Percentiles rank a stretch among this genome's conserved stretches.
Conservation (phyloP, 176 grass and related monocot genomes). For the Oryza glumipatula region DNA sequence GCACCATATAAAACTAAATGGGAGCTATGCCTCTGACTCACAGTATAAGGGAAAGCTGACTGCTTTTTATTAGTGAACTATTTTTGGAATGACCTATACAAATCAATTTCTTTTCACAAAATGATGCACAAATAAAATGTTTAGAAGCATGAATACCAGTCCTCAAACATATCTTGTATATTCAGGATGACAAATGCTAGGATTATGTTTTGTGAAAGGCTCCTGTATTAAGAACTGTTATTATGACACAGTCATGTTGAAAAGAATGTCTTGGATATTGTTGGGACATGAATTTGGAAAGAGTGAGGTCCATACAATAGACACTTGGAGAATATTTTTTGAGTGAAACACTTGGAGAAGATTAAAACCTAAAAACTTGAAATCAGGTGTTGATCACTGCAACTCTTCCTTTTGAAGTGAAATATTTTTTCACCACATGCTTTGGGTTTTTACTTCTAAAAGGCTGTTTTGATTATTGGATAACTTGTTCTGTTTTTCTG, state of each 20-base stretch:
- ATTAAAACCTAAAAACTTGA: slow-evolving; percentile 51
- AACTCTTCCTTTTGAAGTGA: neutral
- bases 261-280: slow-evolving; percentile 54
- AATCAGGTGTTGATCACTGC: slow-evolving; percentile 40
- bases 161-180: neutral
- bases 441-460: slow-evolving; percentile 8
- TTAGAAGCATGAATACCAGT: neutral
- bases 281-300: slow-evolving; percentile 39
- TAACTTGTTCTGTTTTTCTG: neutral
- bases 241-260: slow-evolving; percentile 52
- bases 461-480: slow-evolving; percentile 10
- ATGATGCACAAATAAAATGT: neutral
- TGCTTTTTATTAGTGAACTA: slow-evolving; percentile 12
- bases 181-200: neutral
- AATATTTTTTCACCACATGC: neutral
- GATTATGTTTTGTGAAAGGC: neutral
- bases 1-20: neutral
- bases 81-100: slow-evolving; percentile 14
- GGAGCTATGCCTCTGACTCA: neutral
- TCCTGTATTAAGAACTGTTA: slow-evolving; percentile 1
- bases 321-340: slow-evolving; percentile 54
- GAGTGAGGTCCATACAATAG: slow-evolving; percentile 66
- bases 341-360: slow-evolving; percentile 54
- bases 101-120: neutral
- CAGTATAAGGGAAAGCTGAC: neutral